These are phyloP conservation scores for Leishmania aethiopica DNA, from an alignment of 208 protist genomes.

Conservation along the genomic window DNA sequence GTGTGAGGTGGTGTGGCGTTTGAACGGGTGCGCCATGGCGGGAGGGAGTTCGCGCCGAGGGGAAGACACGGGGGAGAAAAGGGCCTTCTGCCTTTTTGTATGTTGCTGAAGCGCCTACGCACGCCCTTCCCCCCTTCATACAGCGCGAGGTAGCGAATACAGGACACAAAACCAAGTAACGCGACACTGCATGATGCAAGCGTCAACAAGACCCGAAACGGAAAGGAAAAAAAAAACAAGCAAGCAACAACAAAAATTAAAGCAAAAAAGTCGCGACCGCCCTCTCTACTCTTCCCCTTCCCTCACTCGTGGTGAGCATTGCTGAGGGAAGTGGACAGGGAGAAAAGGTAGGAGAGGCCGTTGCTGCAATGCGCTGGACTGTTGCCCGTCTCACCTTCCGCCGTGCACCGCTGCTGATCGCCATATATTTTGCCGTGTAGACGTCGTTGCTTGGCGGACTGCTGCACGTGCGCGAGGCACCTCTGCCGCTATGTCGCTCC, in stretches of 20 bases:
- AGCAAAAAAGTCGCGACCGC: no score
- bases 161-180: not conserved
- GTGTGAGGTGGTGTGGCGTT: no score
- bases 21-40: not conserved
- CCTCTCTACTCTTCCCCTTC: not conserved
- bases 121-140: not conserved
- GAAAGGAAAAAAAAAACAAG: not conserved
- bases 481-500: not conserved
- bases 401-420: not conserved
- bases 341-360: not conserved
- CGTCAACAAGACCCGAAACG: not conserved
- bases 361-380: not conserved
- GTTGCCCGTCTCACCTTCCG: not conserved
- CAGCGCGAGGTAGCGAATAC: not conserved
- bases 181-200: not conserved
- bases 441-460: not conserved
- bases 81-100: not conserved
- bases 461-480: not conserved
- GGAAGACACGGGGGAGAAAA: not conserved
- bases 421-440: not conserved
- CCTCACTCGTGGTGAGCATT: not conserved
- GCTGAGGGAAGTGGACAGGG: not conserved
- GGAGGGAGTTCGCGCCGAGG: not conserved
- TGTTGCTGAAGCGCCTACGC: no score
- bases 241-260: no score